Conservation (phyloP, 257 asterid genomes). For the Mitragyna speciosa region DNA sequence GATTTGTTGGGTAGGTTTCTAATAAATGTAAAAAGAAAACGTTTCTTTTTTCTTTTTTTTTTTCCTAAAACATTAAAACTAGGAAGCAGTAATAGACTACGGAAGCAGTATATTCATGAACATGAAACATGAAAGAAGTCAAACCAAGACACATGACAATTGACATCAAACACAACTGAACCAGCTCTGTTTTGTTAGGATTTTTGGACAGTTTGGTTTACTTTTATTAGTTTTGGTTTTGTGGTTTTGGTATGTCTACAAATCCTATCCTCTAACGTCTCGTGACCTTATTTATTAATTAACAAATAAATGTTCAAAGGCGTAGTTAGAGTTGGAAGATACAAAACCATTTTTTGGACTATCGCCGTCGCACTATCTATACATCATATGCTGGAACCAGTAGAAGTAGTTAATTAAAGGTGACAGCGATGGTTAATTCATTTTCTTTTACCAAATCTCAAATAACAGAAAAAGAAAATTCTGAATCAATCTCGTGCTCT, state of each 20-base stretch:
- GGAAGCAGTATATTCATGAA: neutral
- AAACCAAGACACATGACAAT: slow-evolving; percentile 1
- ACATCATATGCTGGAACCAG: slow-evolving; percentile 22
- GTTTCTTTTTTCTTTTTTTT: neutral
- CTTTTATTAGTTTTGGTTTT: slow-evolving; percentile 36
- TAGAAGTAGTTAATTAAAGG: slow-evolving; percentile 17
- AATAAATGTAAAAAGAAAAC: slow-evolving; percentile 32
- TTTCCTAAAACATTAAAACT: neutral
- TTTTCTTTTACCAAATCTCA: slow-evolving; percentile 22
- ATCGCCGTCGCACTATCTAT: slow-evolving; percentile 31
- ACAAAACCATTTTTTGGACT: slow-evolving; percentile 24
- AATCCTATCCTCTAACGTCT: slow-evolving; percentile 28
- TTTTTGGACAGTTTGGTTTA: neutral
- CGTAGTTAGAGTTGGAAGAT: slow-evolving; percentile 30
- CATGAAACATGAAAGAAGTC: neutral
- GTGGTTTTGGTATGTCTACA: slow-evolving; percentile 58
- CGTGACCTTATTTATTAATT: slow-evolving; percentile 37
- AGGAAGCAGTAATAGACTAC: neutral
- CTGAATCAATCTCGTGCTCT: neutral
- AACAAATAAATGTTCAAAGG: slow-evolving; percentile 24
- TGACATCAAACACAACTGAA: neutral
- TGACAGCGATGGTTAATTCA: slow-evolving; percentile 14
- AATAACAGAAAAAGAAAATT: neutral
- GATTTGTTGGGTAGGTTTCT: slow-evolving; percentile 39
- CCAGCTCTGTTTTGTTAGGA: neutral